Evolutionary conservation across 169 alveolate species (phyloP).

Genomic region (Neospora caninum): DNA sequence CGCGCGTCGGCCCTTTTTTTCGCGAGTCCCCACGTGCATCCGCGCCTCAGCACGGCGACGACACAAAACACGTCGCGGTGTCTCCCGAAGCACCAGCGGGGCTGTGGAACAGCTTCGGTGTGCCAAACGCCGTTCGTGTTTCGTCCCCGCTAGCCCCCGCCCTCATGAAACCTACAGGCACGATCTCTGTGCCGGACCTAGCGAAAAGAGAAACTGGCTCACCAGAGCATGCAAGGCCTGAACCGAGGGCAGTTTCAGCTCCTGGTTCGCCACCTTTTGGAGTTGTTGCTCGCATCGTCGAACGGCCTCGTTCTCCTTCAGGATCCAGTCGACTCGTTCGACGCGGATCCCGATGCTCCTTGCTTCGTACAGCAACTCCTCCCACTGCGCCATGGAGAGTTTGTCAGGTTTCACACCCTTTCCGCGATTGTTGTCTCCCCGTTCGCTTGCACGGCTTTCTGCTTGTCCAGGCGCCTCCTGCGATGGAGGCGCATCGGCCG

Average conservation of each 20-base stretch:
- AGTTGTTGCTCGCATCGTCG: background rate
- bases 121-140: no score
- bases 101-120: no score
- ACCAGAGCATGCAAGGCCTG: slow-evolving; percentile 23
- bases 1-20: no score
- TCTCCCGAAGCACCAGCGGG: no score
- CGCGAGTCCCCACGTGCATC: no score
- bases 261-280: background rate
- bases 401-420: background rate
- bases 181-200: no score
- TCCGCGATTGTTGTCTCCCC: background rate
- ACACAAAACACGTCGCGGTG: no score
- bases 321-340: background rate
- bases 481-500: no score
- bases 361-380: background rate
- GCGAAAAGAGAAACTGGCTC: background rate
- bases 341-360: background rate
- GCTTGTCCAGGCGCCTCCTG: no score
- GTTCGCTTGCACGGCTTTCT: background rate
- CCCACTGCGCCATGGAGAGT: slow-evolving; percentile 26
- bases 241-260: slow-evolving; percentile 2
- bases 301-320: background rate
- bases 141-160: no score
- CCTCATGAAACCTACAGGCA: no score
- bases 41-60: no score